A percentile compares a stretch with the other conserved stretches of the same genome.
These are phyloP conservation scores for Candida nanaspora DNA, from an alignment of 805 yeast species.

Conservation along the genomic window DNA sequence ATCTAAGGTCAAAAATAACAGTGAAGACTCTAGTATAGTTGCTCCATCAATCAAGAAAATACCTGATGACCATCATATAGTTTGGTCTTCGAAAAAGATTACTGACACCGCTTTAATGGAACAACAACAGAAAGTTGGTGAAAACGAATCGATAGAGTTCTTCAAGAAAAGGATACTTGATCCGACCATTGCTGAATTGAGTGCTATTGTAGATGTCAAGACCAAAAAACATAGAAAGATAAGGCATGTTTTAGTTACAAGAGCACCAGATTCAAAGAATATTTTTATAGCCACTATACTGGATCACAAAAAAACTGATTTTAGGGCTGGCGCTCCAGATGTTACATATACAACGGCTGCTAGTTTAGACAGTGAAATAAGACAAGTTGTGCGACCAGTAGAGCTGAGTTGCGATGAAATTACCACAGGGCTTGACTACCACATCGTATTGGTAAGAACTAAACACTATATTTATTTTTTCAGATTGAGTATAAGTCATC, in stretches of 20 bases:
- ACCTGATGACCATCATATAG: too few species aligned
- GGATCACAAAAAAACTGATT: constrained; percentile 2
- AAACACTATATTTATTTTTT: constrained; percentile 18
- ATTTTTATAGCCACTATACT: constrained; percentile 22
- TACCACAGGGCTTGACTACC: not conserved
- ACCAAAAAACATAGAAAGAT: not conserved
- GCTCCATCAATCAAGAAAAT: too few species aligned
- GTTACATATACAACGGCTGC: constrained; percentile 11
- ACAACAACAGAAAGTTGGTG: too few species aligned
- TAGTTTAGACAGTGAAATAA: constrained; percentile 16
- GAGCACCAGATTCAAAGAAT: constrained; percentile 15
- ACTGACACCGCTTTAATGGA: too few species aligned
- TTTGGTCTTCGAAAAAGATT: too few species aligned
- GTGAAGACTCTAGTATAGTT: not conserved
- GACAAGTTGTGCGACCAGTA: constrained; percentile 24
- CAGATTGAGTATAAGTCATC: constrained; percentile 8
- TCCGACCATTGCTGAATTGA: not conserved
- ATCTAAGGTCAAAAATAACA: constrained; percentile 3
- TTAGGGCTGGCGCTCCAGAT: constrained; percentile 2
- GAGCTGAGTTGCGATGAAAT: constrained; percentile 19
- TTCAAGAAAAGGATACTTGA: not conserved
- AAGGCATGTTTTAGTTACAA: constrained; percentile 20
- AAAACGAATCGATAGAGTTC: not conserved
- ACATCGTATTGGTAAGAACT: not conserved
- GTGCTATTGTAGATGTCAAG: not conserved